Conservation (phyloP, 495 filamentous ascomycete species). For the Elasticomyces elasticus region DNA sequence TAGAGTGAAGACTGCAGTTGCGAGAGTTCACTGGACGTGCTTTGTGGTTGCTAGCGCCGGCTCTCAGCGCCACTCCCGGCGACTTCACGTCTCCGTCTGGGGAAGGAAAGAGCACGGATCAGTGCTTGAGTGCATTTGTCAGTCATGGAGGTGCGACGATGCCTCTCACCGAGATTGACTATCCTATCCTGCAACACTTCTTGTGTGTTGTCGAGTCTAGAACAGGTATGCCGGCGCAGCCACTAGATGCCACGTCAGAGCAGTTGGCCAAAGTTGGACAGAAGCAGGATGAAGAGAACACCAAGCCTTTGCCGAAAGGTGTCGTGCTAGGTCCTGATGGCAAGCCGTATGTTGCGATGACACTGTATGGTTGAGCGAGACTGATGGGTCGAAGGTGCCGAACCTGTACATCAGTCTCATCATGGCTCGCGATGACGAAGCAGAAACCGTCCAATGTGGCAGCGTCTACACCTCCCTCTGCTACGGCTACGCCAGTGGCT, state of each 20-base stretch:
- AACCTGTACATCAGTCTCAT: conserved; percentile 65
- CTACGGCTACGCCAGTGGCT: conserved; percentile 19
- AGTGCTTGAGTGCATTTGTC: conserved; percentile 3
- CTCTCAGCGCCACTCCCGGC: not conserved
- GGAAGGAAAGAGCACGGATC: conserved; percentile 3
- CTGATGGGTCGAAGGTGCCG: conserved; percentile 57
- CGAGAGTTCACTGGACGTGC: not conserved
- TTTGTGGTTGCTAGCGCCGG: not conserved
- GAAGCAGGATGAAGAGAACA: conserved; percentile 18
- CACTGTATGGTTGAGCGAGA: conserved; percentile 9
- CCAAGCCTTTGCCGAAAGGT: conserved; percentile 57
- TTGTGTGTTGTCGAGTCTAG: conserved; percentile 20
- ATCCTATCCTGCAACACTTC: conserved; percentile 24
- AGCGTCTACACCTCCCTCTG: conserved; percentile 16
- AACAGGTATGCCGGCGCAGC: conserved; percentile 25
- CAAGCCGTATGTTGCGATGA: conserved; percentile 64
- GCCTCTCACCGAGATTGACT: conserved; percentile 17
- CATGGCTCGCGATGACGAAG: conserved; percentile 61
- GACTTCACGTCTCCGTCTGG: not conserved
- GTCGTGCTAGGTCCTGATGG: conserved; percentile 84
- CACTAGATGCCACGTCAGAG: conserved; percentile 20
- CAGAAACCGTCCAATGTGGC: conserved; percentile 27
- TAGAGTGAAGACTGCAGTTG: not conserved
- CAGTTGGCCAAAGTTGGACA: conserved; percentile 8
- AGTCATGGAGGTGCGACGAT: conserved; percentile 5